Evolutionary conservation across 495 filamentous ascomycete genomes (phyloP), one percentile per base, ranked within the genome.

Genomic region (Penicillium canescens): DNA sequence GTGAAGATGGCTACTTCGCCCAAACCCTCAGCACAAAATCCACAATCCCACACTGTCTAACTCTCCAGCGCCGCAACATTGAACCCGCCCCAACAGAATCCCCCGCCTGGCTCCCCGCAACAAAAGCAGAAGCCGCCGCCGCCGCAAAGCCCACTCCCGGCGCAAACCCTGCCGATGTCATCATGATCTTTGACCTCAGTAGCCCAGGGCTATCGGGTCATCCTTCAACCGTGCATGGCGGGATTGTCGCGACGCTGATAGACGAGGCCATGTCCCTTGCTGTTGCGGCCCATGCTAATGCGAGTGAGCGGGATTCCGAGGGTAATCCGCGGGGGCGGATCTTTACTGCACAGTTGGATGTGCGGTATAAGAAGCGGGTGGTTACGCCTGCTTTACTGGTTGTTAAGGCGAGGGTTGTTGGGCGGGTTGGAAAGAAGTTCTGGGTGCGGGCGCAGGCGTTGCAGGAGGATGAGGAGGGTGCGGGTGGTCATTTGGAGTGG

Each of bases 161-260:
- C 18, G 40, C 60, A 1, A 59, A 58, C 8, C 65, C 70, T 6
- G 61, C 74, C 1, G 75, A 78, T 59, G 61, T 74, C 18, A 52
- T 75, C 10, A 68, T 73, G 69, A 52, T 75, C 13, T 57, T 71
- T 24, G 57, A 67, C 10, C 63, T 78, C 4, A 56, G 59, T 1
- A 61, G 57, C 11, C 66, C 73, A 3, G 75, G 75, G 1, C 42
- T 78, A 0, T 66, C 65, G 24, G 75, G 75, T 0, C 72, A 77
- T 50, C 71, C 75, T 12, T 52, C 42, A 0, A 75, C 68, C 1
- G 71, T 64, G 21, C 75, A 78, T 52, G 75, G 75, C 1, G 75
- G 75, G 6, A 55, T 92, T 11, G 66, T 90, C 31, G 88, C 87
- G 2, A 89, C 86, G 1, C 60, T 90, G 26, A 83, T 90, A 55